These are phyloP conservation scores for Sphagnum contortum DNA, from an alignment of 225 moss, liverwort and hornwort genomes.

Conservation along the genomic window DNA sequence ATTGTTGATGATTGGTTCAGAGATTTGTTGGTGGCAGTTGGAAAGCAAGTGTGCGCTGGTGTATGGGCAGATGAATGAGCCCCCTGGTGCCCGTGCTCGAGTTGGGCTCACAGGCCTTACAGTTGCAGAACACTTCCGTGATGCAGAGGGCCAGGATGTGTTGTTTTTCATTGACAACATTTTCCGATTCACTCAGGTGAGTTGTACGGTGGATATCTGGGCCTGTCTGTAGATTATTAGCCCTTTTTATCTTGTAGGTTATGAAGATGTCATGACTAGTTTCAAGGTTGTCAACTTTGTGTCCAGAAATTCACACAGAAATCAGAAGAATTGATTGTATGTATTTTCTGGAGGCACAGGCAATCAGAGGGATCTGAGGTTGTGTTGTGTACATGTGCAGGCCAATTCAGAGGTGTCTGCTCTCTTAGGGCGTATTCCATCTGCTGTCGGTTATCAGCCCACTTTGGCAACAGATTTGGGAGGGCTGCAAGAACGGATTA, in stretches of 20 bases:
- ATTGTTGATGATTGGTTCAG: too few relatives aligned
- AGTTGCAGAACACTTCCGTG: slow-evolving; percentile 60
- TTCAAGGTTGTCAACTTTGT: too few relatives aligned
- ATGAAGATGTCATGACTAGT: not conserved
- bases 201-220: not conserved
- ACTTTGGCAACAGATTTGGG: slow-evolving; percentile 61
- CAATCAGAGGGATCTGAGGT: too few relatives aligned
- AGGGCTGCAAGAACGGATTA: slow-evolving; percentile 56
- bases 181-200: slow-evolving; percentile 63
- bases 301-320: too few relatives aligned
- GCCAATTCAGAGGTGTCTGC: slow-evolving; percentile 68
- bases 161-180: slow-evolving; percentile 63
- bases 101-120: slow-evolving; percentile 61
- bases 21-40: slow-evolving; percentile 13
- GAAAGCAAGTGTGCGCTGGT: slow-evolving; percentile 64
- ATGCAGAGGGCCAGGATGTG: slow-evolving; percentile 63
- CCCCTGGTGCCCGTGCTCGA: slow-evolving; percentile 58
- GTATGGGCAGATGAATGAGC: slow-evolving; percentile 67
- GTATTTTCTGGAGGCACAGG: too few relatives aligned
- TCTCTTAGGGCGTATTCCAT: slow-evolving; percentile 58
- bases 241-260: not conserved
- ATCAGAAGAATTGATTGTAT: too few relatives aligned
- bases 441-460: slow-evolving; percentile 65
- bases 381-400: slow-evolving; percentile 3
- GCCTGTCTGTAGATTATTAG: not conserved